phyloP scores from a whole-genome alignment of 805 yeast species.

The Saccharomycopsis sp. region DNA sequence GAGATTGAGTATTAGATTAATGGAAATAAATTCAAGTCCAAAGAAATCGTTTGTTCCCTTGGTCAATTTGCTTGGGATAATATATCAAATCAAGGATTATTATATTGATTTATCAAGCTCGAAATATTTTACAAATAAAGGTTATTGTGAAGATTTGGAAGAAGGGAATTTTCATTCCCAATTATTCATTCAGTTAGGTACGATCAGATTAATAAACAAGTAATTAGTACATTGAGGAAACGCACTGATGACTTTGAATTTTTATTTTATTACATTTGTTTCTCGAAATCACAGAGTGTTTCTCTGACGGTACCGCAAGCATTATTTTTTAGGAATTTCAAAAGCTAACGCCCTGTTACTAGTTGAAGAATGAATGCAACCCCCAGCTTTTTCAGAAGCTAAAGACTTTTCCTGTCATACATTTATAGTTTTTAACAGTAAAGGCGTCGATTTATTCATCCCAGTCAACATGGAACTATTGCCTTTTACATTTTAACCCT shows the following conservation, averaged over 20 bases:
- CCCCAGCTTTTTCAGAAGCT: no score
- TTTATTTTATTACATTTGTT: no score
- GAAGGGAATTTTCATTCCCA: slow-evolving; percentile 91
- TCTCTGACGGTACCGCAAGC: no score
- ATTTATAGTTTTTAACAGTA: no score
- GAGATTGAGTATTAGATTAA: slow-evolving; percentile 60
- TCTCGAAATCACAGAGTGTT: no score
- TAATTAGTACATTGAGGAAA: slow-evolving; percentile 44
- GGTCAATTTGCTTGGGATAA: slow-evolving; percentile 70
- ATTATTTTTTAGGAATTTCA: no score
- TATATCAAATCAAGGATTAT: slow-evolving; percentile 85
- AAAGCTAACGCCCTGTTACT: no score
- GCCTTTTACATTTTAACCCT: no score
- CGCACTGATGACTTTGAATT: slow-evolving; percentile 43
- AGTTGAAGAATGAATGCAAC: no score
- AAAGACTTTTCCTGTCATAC: no score
- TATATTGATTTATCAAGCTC: slow-evolving; percentile 58
- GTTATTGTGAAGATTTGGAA: slow-evolving; percentile 76
- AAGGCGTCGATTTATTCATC: no score
- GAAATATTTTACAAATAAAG: slow-evolving; percentile 53
- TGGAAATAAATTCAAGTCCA: slow-evolving; percentile 33
- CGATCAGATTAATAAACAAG: slow-evolving; percentile 32
- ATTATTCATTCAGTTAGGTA: slow-evolving; percentile 56
- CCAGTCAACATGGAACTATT: no score
- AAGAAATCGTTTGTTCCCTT: slow-evolving; percentile 43